phyloP scores from a whole-genome alignment of 306 rosid species.

The Quillaja saponaria region DNA sequence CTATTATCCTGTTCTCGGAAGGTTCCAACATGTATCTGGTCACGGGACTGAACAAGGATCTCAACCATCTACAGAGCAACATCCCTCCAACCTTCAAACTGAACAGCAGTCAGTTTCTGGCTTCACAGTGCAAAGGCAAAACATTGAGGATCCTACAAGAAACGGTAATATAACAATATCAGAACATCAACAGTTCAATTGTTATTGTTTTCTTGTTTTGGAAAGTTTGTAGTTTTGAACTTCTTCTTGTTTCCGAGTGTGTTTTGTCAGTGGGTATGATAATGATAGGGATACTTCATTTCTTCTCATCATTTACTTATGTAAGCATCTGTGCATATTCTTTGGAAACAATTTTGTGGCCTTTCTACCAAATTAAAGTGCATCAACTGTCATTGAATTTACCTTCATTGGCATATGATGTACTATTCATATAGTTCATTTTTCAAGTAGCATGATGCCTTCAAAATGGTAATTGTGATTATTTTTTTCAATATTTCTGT shows the following conservation, averaged over 20 bases:
- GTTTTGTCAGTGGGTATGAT: no score
- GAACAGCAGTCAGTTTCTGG: conserved; percentile 44
- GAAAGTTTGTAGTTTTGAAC: conserved; percentile 24
- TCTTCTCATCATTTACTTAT: no score
- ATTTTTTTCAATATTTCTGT: neutral
- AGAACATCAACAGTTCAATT: conserved; percentile 15
- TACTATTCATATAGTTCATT: neutral
- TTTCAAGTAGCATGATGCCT: neutral
- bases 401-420: conserved; percentile 7
- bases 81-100: conserved; percentile 31
- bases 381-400: conserved; percentile 12
- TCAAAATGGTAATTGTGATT: neutral
- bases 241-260: neutral
- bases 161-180: conserved; percentile 58
- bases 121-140: conserved; percentile 49
- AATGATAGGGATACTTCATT: no score
- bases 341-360: no score
- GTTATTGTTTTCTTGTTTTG: conserved; percentile 17
- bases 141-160: conserved; percentile 52
- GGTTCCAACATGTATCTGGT: conserved; percentile 69
- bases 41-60: conserved; percentile 54
- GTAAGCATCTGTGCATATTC: no score
- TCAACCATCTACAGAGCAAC: conserved; percentile 58
- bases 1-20: conserved; percentile 84
- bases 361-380: neutral